Conservation (phyloP, 2,329 filamentous ascomycete species). For the Aspergillus fumigatiaffinis region DNA sequence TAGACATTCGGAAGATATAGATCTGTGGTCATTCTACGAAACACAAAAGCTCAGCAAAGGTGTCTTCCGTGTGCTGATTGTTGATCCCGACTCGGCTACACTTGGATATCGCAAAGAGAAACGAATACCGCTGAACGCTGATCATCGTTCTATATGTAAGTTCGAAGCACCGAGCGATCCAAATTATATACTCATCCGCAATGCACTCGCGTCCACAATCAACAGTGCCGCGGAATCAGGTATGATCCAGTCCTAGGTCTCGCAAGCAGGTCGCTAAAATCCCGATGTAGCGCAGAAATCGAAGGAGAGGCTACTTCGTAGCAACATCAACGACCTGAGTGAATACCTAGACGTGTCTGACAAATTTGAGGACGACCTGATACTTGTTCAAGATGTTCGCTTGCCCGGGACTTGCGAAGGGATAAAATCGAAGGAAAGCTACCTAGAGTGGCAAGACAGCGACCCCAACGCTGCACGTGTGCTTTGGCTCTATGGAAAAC, state of each 20-base stretch:
- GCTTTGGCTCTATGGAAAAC: constrained; percentile 31
- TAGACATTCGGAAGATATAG: too few species aligned
- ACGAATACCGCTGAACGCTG: background rate
- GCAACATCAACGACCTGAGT: background rate
- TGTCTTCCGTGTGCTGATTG: too few species aligned
- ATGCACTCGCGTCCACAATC: background rate
- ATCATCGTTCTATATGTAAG: background rate
- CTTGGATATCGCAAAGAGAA: background rate
- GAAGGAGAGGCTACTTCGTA: background rate
- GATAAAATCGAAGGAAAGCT: constrained; percentile 3
- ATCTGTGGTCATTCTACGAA: too few species aligned
- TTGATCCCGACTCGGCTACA: too few species aligned
- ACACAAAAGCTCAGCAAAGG: too few species aligned
- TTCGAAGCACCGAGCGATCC: background rate
- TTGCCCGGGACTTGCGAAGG: constrained; percentile 1
- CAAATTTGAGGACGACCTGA: constrained; percentile 2
- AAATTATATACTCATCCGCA: background rate
- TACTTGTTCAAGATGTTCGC: background rate
- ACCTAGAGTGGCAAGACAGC: background rate
- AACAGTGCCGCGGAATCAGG: background rate
- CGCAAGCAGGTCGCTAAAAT: background rate
- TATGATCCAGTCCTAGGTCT: background rate
- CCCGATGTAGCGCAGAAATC: background rate
- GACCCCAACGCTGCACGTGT: background rate
- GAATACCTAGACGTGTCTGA: background rate